A percentile compares a stretch with the other conserved stretches of the same genome.
Conservation (phyloP, 2,329 filamentous ascomycete genomes). For the Penicillium sp. region DNA sequence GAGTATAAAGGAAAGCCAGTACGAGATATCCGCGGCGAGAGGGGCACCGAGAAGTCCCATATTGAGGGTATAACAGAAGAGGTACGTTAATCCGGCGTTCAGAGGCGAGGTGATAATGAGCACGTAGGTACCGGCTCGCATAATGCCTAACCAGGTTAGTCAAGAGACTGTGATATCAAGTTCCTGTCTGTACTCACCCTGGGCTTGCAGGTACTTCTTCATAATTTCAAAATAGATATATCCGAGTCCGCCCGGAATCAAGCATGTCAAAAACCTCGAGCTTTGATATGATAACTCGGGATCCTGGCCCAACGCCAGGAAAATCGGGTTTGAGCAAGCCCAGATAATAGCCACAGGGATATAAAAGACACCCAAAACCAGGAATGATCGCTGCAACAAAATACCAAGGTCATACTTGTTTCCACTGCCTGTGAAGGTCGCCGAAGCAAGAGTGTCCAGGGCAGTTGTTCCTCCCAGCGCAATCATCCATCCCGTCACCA, state of each 20-base stretch:
- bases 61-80: slow-evolving; percentile 66
- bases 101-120: slow-evolving; percentile 56
- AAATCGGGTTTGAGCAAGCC: slow-evolving; percentile 68
- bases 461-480: slow-evolving; percentile 80
- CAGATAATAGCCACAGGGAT: slow-evolving; percentile 66
- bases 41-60: slow-evolving; percentile 74
- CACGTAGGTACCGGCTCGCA: slow-evolving; percentile 59
- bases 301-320: slow-evolving; percentile 69
- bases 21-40: slow-evolving; percentile 73
- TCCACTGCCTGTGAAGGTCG: slow-evolving; percentile 72
- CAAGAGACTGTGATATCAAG: not conserved
- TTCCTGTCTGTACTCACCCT: slow-evolving; percentile 39
- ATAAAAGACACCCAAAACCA: slow-evolving; percentile 68
- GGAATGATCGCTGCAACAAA: slow-evolving; percentile 67
- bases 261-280: slow-evolving; percentile 62
- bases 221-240: slow-evolving; percentile 83
- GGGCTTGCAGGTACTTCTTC: slow-evolving; percentile 56
- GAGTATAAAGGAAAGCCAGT: slow-evolving; percentile 76
- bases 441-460: slow-evolving; percentile 76
- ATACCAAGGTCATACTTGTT: slow-evolving; percentile 74
- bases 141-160: slow-evolving; percentile 45
- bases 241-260: slow-evolving; percentile 75
- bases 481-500: slow-evolving; percentile 82
- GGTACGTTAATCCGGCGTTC: slow-evolving; percentile 54
- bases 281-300: slow-evolving; percentile 69